These are phyloP conservation scores for Saprolegnia diclina DNA, from an alignment of 352 stramenopile species.

Conservation along the genomic window DNA sequence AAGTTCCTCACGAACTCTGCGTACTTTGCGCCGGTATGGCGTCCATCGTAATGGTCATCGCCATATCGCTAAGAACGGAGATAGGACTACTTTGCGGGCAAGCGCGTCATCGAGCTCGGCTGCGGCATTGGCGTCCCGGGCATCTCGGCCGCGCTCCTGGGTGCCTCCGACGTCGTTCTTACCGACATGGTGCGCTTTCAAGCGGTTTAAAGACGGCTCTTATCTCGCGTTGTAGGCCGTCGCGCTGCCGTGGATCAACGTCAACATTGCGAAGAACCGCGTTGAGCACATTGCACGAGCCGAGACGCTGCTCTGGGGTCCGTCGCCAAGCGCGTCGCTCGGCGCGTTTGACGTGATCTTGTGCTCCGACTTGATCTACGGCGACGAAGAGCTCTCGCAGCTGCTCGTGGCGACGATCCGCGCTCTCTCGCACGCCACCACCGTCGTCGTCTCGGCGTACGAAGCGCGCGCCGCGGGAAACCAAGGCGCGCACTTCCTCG, in stretches of 20 bases:
- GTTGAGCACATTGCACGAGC: slow-evolving; percentile 30
- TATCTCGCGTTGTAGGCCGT: slow-evolving; percentile 31
- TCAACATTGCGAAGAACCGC: slow-evolving; percentile 44
- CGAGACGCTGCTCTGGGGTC: slow-evolving; percentile 41
- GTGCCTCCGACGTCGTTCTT: slow-evolving; percentile 39
- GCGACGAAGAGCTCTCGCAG: slow-evolving; percentile 38
- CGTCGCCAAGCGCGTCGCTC: slow-evolving; percentile 18
- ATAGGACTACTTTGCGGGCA: slow-evolving; percentile 39
- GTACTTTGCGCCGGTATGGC: slow-evolving; percentile 33
- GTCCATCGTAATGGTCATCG: neutral
- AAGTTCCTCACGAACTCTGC: slow-evolving; percentile 39
- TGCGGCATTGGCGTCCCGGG: slow-evolving; percentile 51
- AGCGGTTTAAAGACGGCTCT: neutral
- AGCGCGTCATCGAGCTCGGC: slow-evolving; percentile 51
- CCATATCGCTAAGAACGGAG: neutral
- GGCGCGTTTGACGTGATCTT: slow-evolving; percentile 46
- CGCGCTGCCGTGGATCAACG: slow-evolving; percentile 46
- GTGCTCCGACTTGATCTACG: slow-evolving; percentile 55
- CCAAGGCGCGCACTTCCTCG: slow-evolving; percentile 47
- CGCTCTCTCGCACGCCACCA: slow-evolving; percentile 33
- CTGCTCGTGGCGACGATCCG: slow-evolving; percentile 43
- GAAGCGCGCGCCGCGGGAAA: slow-evolving; percentile 55
- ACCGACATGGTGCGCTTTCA: slow-evolving; percentile 41
- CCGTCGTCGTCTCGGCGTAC: slow-evolving; percentile 42
- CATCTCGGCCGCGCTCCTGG: slow-evolving; percentile 39